A percentile compares a stretch with the other conserved stretches of the same genome.
phyloP scores from a whole-genome alignment of 371 early-diverging fungal species.

The Syncephalis fuscata region DNA sequence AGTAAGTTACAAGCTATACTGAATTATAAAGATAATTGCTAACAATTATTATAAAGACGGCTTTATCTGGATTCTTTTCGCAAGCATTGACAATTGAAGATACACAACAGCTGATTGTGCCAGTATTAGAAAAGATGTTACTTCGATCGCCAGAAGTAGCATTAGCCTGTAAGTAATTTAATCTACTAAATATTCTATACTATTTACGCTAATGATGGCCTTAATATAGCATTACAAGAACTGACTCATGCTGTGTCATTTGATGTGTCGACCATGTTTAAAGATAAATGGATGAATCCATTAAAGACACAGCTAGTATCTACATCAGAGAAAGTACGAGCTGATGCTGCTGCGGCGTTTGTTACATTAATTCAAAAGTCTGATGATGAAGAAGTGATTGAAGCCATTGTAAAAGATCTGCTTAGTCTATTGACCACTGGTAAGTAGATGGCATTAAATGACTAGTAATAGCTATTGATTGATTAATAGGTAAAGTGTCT shows the following conservation, averaged over 20 bases:
- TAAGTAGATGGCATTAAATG: slow-evolving; percentile 10
- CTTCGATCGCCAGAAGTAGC: slow-evolving; percentile 73
- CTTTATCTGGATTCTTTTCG: too few relatives aligned
- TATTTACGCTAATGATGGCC: slow-evolving; percentile 1
- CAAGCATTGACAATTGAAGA: slow-evolving; percentile 11
- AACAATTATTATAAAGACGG: too few relatives aligned
- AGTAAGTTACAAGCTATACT: too few relatives aligned
- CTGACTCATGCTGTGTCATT: slow-evolving; percentile 30
- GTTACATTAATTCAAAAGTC: slow-evolving; percentile 25
- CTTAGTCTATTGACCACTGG: slow-evolving; percentile 26
- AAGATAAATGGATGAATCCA: slow-evolving; percentile 42
- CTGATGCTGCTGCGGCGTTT: slow-evolving; percentile 35
- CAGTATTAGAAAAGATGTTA: slow-evolving; percentile 50
- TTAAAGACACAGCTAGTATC: slow-evolving; percentile 47
- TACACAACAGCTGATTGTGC: slow-evolving; percentile 30
- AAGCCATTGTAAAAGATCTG: slow-evolving; percentile 37
- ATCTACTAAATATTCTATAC: too few relatives aligned
- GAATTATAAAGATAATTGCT: too few relatives aligned
- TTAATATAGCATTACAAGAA: slow-evolving; percentile 22
- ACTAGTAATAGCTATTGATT: slow-evolving; percentile 9
- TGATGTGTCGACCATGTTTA: slow-evolving; percentile 40
- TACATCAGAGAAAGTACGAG: slow-evolving; percentile 35
- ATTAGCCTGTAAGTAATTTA: not conserved
- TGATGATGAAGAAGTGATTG: slow-evolving; percentile 24
- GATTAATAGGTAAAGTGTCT: slow-evolving; percentile 7